Evolutionary conservation across 2,329 filamentous ascomycete species (phyloP), one percentile per base, ranked within the genome.

Genomic region (Onygenales sp.): DNA sequence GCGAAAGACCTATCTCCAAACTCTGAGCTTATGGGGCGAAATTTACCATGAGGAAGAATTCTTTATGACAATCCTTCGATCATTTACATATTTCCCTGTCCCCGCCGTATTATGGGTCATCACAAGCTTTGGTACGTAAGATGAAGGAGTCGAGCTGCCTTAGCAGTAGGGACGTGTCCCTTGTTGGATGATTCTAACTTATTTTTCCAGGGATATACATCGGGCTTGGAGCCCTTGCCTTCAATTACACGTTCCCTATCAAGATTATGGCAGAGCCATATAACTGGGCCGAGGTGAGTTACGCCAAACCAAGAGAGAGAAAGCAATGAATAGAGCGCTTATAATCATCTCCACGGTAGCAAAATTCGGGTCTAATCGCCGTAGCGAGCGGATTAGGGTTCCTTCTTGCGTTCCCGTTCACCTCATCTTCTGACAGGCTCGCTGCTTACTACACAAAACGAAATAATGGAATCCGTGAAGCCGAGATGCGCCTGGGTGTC

Each of bases 71-170:
- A 74, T 75, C 57, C 45, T 68, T 0, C 70, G 75, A 43, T 72
- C 73, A 0, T 75, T 77, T 52, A 72, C 73, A 3, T 75, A 77
- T 56, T 76, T 75, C 54, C 60, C 73, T 13, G 73, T 77, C 1
- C 75, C 75, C 0, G 73, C 70, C 35, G 74, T 76, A 1, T 69
- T 78, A 55, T 78, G 75, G 75, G 75, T 77, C 9, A 68, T 77
- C 44, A 68, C 72, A 5, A 77, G 72, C n/a, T 76, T 73, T 72
- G 73, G 73, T 57, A 66, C 41, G 59, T 39, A 27, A 5, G 21
- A 27, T 27, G 21, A 27, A 27, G 21, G 21, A 27, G 21, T 5
- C 5, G 21, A 27, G 21, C 3, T 27, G 21, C 21, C 21, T 27
- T 27, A 5, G 21, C 21, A 27, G 21, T 27, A 5, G 21, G 21